phyloP scores from a whole-genome alignment of 129 eudicot species.

The Daucus carota region DNA sequence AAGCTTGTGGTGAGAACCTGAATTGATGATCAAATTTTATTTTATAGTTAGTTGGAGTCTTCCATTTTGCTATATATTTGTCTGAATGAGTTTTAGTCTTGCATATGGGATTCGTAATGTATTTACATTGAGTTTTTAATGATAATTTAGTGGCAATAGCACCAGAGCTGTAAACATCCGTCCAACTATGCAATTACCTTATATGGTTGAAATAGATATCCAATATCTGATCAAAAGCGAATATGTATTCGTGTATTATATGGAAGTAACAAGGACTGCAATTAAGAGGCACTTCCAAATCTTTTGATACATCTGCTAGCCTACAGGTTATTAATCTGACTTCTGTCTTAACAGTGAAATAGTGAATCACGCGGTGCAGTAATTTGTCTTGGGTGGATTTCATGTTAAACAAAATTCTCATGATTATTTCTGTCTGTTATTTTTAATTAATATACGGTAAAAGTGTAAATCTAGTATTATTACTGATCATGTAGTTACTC shows the following conservation, averaged over 20 bases:
- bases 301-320: neutral
- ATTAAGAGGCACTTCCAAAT: neutral
- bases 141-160: neutral
- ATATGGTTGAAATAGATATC: neutral
- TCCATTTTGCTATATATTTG: neutral
- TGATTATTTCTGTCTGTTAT: neutral
- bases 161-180: neutral
- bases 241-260: neutral
- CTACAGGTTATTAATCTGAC: neutral
- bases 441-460: neutral
- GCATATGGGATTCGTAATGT: neutral
- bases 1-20: slow-evolving; percentile 59
- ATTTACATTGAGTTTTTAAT: neutral
- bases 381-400: neutral
- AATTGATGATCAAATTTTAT: neutral
- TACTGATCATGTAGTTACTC: neutral
- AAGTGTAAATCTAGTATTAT: neutral
- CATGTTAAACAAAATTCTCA: neutral
- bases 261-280: neutral
- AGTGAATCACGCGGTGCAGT: neutral
- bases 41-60: neutral
- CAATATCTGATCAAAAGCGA: neutral
- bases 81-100: neutral
- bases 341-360: neutral
- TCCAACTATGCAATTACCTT: neutral